Percentiles rank a stretch among this genome's conserved stretches.
These are phyloP conservation scores for Orbilia quercus DNA, from an alignment of 2,329 filamentous ascomycete genomes.

Conservation along the genomic window DNA sequence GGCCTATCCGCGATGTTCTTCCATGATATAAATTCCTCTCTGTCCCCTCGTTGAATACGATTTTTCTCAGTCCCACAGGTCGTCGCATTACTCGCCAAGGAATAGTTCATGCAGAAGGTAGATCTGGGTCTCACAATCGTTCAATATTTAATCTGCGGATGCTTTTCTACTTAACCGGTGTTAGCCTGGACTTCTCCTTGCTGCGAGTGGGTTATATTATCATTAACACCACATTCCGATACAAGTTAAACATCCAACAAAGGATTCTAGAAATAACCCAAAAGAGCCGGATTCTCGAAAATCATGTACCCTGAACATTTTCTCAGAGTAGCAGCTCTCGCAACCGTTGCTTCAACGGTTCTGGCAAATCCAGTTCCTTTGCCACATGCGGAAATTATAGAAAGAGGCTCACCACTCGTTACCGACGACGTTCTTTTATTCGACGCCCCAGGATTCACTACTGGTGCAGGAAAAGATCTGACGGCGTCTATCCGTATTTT, in stretches of 20 bases:
- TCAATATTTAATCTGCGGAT: not conserved
- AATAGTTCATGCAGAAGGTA: constrained; percentile 25
- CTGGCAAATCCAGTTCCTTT: constrained; percentile 31
- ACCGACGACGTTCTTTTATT: constrained; percentile 41
- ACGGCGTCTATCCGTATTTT: constrained; percentile 45
- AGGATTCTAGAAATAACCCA: constrained; percentile 2
- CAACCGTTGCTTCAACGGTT: constrained; percentile 27
- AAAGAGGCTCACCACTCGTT: constrained; percentile 26
- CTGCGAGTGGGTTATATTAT: constrained; percentile 13
- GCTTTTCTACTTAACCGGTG: not conserved
- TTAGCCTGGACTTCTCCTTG: not conserved
- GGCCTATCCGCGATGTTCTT: constrained; percentile 1
- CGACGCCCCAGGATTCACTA: constrained; percentile 42
- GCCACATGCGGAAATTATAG: not conserved
- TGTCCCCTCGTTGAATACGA: constrained; percentile 2
- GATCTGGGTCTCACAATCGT: constrained; percentile 13
- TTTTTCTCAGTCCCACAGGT: constrained; percentile 10
- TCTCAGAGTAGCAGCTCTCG: constrained; percentile 20
- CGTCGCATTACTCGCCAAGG: constrained; percentile 42
- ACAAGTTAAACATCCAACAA: constrained; percentile 18
- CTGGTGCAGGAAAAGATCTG: constrained; percentile 12
- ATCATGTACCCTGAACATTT: constrained; percentile 27
- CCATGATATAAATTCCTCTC: constrained; percentile 26
- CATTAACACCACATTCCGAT: constrained; percentile 5
- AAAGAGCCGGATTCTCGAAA: not conserved